Conservation (phyloP, 441 rosid genomes). For the Adansonia rubrostipa region DNA sequence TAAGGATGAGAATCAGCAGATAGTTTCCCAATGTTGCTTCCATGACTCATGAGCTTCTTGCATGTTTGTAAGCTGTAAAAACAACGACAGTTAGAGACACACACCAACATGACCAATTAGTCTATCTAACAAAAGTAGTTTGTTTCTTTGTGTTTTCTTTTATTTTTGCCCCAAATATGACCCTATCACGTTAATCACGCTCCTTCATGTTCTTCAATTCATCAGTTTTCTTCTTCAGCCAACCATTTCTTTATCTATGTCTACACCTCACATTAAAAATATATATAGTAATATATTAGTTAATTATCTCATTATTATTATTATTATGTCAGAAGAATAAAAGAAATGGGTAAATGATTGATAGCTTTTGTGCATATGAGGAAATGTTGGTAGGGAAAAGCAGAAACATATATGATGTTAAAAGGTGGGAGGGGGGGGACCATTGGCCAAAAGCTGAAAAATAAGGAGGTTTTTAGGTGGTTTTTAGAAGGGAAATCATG, state of each 20-base stretch:
- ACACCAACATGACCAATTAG: neutral
- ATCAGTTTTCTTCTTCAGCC: conserved; percentile 22
- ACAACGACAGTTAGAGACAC: conserved; percentile 37
- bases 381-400: conserved; percentile 28
- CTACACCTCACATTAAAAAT: neutral
- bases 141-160: neutral
- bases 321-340: neutral
- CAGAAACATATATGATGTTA: conserved; percentile 19
- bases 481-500: neutral
- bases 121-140: conserved; percentile 30
- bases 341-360: conserved; percentile 23
- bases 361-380: conserved; percentile 19
- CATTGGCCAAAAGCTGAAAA: neutral
- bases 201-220: conserved; percentile 32
- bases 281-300: neutral
- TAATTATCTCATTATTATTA: neutral
- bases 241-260: conserved; percentile 15
- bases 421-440: conserved; percentile 25
- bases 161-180: conserved; percentile 7
- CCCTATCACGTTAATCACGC: conserved; percentile 56
- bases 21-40: neutral
- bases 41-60: conserved; percentile 73
- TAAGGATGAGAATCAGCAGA: too few species aligned
- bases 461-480: neutral
- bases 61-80: conserved; percentile 33